phyloP scores from a whole-genome alignment of 2,329 filamentous ascomycete species.

The Claviceps cyperi region DNA sequence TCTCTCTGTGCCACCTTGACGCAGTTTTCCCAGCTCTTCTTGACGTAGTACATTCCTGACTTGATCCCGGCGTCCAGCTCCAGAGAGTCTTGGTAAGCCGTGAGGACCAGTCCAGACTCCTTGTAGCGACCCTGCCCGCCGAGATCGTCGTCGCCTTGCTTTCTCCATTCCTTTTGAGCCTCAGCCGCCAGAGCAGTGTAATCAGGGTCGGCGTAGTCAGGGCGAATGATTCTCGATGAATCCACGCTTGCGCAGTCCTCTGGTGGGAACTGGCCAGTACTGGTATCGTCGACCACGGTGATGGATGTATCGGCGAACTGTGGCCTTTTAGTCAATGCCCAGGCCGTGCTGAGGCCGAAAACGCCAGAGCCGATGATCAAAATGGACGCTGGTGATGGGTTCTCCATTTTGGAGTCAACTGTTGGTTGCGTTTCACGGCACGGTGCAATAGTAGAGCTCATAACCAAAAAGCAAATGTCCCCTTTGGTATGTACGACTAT shows the following conservation, averaged over 20 bases:
- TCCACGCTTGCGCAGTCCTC: constrained; percentile 47
- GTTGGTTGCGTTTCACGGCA: neutral
- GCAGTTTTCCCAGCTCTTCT: constrained; percentile 48
- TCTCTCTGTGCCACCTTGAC: constrained; percentile 28
- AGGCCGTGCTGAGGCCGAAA: constrained; percentile 48
- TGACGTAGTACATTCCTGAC: constrained; percentile 43
- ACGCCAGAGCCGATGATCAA: constrained; percentile 57
- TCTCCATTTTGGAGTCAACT: constrained; percentile 13
- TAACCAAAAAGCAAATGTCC: too few species aligned
- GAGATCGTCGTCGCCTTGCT: constrained; percentile 36
- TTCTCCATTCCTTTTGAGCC: constrained; percentile 58
- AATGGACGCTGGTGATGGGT: constrained; percentile 30
- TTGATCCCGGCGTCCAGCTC: constrained; percentile 18
- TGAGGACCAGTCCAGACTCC: constrained; percentile 54
- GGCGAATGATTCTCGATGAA: constrained; percentile 47
- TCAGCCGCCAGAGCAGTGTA: constrained; percentile 62
- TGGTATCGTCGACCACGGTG: constrained; percentile 42
- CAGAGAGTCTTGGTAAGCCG: constrained; percentile 32
- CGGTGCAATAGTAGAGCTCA: neutral
- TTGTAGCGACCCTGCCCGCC: constrained; percentile 53
- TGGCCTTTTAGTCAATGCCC: constrained; percentile 50
- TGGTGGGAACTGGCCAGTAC: constrained; percentile 41
- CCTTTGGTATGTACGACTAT: too few species aligned
- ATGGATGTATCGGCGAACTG: constrained; percentile 38
- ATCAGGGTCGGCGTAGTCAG: constrained; percentile 67